Conservation (phyloP, 257 asterid species). For the Nicotiana otophora region DNA sequence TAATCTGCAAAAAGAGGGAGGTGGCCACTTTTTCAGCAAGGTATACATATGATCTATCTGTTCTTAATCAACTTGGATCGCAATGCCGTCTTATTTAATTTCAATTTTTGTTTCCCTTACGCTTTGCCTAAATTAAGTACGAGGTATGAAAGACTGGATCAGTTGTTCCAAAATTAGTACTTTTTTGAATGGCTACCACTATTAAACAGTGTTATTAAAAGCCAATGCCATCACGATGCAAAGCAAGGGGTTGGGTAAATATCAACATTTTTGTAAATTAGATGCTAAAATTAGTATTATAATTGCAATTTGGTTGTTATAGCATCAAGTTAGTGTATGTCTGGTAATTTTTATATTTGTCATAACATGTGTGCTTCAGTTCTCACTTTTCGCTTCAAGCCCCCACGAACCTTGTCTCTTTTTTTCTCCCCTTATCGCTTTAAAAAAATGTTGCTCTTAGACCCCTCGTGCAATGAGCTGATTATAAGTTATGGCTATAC, state of each 20-base stretch:
- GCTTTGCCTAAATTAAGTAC: background rate
- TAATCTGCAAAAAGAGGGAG: slow-evolving; percentile 16
- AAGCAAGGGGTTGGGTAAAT: no score
- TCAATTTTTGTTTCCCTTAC: background rate
- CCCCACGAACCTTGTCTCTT: no score
- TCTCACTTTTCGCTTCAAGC: no score
- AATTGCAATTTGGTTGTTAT: no score
- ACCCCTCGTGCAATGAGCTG: background rate
- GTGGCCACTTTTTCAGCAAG: slow-evolving; percentile 30
- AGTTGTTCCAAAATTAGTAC: background rate
- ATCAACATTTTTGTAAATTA: no score
- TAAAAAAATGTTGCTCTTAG: background rate
- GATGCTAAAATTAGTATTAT: no score
- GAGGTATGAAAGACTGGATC: background rate
- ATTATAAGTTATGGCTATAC: background rate
- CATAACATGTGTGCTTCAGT: no score
- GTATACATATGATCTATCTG: background rate
- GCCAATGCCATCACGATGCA: no score
- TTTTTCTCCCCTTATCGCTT: no score
- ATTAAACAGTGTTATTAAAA: background rate
- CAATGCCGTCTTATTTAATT: background rate
- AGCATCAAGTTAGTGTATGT: no score
- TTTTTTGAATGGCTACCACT: background rate
- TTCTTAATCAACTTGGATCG: background rate
- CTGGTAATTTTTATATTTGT: no score